Percentiles rank a stretch among this genome's conserved stretches.
Conservation (phyloP, 306 rosid genomes). For the Dryas octopetala region DNA sequence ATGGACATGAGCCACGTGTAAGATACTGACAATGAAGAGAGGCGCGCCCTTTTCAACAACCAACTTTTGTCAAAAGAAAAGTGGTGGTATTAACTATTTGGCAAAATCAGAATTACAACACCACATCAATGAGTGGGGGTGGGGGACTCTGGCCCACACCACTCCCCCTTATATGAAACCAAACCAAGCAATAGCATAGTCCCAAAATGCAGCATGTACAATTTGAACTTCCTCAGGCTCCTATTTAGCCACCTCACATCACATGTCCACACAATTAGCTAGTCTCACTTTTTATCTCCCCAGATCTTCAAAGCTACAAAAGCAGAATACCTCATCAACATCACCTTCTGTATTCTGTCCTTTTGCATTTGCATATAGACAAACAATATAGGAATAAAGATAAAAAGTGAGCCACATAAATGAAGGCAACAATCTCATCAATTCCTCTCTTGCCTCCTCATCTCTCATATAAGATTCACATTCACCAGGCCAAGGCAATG, state of each 20-base stretch:
- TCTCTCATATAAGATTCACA: background rate
- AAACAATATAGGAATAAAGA: constrained; percentile 9
- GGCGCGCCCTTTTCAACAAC: constrained; percentile 36
- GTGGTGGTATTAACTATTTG: constrained; percentile 19
- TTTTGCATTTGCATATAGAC: constrained; percentile 9
- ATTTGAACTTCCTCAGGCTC: constrained; percentile 32
- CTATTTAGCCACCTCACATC: constrained; percentile 23
- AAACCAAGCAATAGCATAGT: background rate
- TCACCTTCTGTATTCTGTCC: background rate
- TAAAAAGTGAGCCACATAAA: constrained; percentile 17
- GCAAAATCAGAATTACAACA: background rate
- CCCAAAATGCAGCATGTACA: constrained; percentile 27
- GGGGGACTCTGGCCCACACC: constrained; percentile 28
- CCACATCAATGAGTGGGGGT: constrained; percentile 1
- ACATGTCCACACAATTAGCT: background rate
- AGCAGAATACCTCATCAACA: background rate
- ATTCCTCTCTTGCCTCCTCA: background rate
- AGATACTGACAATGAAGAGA: constrained; percentile 37
- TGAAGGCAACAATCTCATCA: background rate
- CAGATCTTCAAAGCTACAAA: background rate
- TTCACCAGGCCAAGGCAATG: constrained; percentile 16
- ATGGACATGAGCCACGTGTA: constrained; percentile 40
- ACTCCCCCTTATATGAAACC: constrained; percentile 1
- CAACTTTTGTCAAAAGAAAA: constrained; percentile 27
- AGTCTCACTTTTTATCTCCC: background rate